Evolutionary conservation across 2,329 filamentous ascomycete genomes (phyloP), one percentile per base, ranked within the genome.

Genomic region (Seiridium cupressi): DNA sequence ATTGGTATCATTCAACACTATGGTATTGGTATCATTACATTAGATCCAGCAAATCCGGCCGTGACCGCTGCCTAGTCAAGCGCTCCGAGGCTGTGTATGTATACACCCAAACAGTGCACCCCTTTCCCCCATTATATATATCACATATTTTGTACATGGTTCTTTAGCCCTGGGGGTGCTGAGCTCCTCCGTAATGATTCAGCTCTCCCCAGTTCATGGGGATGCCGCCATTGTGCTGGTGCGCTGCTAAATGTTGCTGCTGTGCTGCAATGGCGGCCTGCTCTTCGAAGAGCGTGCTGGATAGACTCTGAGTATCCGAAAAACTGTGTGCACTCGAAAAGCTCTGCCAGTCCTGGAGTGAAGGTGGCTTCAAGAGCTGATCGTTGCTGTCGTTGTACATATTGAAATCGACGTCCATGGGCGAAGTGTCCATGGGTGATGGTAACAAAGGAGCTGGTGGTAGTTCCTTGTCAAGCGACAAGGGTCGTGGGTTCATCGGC

Each of bases 401-500:
- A 32, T 58, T 57, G 47, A 60, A 62, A 51, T 62, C 61, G 48
- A 62, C 51, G 36, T 64, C 60, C 62, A 64, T 63, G 13, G 62
- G 59, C 40, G 59, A 56, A 13, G 61, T 44, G 44, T 55, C 51
- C 51, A 55, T 40, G 18, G 61, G 60, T 35, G 60, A 62, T 36
- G 62, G 53, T 38, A 58, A 46, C 32, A 62, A 46, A 26, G 62
- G 62, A 49, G 61, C 62, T 10, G 62, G 62, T 34, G 62, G 62
- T 32, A 64, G 57, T 49, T 62, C 62, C 58, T 64, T 64, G 58
- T 64, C 55, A 13, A 64, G 38, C 3, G 62, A 63, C n/a, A 62
- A 51, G n/a, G 57, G 53, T 42, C 60, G 57, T 44, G 49, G 42
- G 38, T 35, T 54, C 13, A 51, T 59, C 32, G 49, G 38, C 34